phyloP scores from a whole-genome alignment of 1,284 basidiomycete species.

The Pseudozyma thailandica region DNA sequence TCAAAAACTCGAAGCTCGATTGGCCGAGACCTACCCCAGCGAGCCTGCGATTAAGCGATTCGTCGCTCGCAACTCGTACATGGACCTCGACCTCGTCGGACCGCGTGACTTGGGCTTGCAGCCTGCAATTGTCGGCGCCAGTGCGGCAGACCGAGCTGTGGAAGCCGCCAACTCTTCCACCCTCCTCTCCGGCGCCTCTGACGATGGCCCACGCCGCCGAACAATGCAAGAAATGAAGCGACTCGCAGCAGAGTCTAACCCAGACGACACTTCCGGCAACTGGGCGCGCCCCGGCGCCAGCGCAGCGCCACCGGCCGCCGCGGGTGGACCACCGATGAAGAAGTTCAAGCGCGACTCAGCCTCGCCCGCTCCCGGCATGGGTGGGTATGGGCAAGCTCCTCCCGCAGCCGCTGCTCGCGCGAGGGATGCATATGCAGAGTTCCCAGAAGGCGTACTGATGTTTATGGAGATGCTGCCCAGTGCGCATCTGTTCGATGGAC shows the following conservation, averaged over 20 bases:
- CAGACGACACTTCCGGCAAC: slow-evolving; percentile 52
- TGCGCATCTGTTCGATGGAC: slow-evolving; percentile 51
- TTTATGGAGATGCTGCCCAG: slow-evolving; percentile 55
- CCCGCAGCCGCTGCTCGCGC: background rate
- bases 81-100: slow-evolving; percentile 87
- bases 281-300: slow-evolving; percentile 39
- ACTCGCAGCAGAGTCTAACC: slow-evolving; percentile 66
- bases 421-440: slow-evolving; percentile 32
- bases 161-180: slow-evolving; percentile 35
- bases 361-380: slow-evolving; percentile 65
- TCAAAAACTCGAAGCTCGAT: slow-evolving; percentile 86
- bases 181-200: slow-evolving; percentile 30
- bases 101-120: slow-evolving; percentile 83
- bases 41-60: slow-evolving; percentile 91
- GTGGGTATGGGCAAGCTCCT: slow-evolving; percentile 1
- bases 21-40: slow-evolving; percentile 85
- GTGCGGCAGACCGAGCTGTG: slow-evolving; percentile 49
- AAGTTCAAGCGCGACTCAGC: slow-evolving; percentile 69
- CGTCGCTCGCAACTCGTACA: slow-evolving; percentile 87
- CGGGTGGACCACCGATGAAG: slow-evolving; percentile 61
- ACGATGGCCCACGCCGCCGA: slow-evolving; percentile 47
- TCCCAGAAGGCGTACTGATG: slow-evolving; percentile 50
- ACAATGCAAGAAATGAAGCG: slow-evolving; percentile 58
- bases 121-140: slow-evolving; percentile 22
- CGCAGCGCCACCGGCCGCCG: slow-evolving; percentile 60